A percentile compares a stretch with the other conserved stretches of the same genome.
Conservation (phyloP, 1,139 yeast species). For the Starmera stellimalicola region DNA sequence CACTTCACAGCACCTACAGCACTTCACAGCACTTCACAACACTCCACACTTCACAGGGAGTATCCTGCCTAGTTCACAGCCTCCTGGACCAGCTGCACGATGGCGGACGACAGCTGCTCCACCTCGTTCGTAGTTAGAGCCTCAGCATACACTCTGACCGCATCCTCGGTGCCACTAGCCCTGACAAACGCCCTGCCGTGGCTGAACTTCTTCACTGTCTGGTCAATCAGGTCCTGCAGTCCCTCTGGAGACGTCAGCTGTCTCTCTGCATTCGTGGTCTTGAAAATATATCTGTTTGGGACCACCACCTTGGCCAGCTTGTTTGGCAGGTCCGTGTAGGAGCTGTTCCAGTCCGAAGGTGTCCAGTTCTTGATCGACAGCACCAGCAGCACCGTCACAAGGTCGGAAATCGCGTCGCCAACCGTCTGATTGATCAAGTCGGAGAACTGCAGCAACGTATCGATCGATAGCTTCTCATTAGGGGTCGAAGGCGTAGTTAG, state of each 20-base stretch:
- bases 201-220: slow-evolving; percentile 43
- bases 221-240: slow-evolving; percentile 66
- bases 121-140: slow-evolving; percentile 51
- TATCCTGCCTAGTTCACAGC: no score
- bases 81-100: slow-evolving; percentile 36
- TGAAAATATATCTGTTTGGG: slow-evolving; percentile 67
- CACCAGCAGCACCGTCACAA: slow-evolving; percentile 66
- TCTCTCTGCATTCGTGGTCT: slow-evolving; percentile 88
- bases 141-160: slow-evolving; percentile 92
- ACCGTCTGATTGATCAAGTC: slow-evolving; percentile 88
- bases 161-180: slow-evolving; percentile 98
- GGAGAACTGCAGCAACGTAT: slow-evolving; percentile 46
- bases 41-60: no score
- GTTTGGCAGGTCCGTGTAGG: slow-evolving; percentile 83
- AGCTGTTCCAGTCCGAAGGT: slow-evolving; percentile 67
- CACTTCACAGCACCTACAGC: no score
- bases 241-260: slow-evolving; percentile 69
- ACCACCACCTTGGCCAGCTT: slow-evolving; percentile 73
- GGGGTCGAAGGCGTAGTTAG: slow-evolving; percentile 19
- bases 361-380: slow-evolving; percentile 44
- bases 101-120: slow-evolving; percentile 43
- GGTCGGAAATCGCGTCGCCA: slow-evolving; percentile 92
- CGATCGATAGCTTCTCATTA: slow-evolving; percentile 31
- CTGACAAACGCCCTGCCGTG: slow-evolving; percentile 86
- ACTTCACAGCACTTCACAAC: no score